Percentiles rank a stretch among this genome's conserved stretches.
These are phyloP conservation scores for Chenopodium quinoa DNA, from an alignment of 148 eudicot genomes.

Conservation along the genomic window DNA sequence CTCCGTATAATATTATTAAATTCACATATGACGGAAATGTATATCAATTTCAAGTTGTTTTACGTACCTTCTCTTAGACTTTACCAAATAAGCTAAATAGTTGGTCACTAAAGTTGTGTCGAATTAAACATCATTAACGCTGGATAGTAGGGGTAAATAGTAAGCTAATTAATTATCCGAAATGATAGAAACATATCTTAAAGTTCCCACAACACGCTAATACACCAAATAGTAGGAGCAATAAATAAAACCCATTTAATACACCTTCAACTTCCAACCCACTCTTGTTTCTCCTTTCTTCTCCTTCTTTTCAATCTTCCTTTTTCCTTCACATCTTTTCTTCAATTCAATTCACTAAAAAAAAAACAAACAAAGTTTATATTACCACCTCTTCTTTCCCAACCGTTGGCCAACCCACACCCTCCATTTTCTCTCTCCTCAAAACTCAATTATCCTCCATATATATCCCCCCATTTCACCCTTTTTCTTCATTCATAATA, in stretches of 20 bases:
- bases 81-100: too few species aligned
- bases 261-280: slow-evolving; percentile 32
- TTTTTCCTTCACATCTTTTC: not conserved
- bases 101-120: too few species aligned
- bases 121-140: too few species aligned
- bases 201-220: not conserved
- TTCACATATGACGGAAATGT: too few species aligned
- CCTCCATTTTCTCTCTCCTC: not conserved
- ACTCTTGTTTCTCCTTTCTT: not conserved
- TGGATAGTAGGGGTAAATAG: too few species aligned
- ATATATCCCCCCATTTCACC: slow-evolving; percentile 5
- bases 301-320: not conserved
- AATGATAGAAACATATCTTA: not conserved
- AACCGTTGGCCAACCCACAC: slow-evolving; percentile 41
- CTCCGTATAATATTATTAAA: too few species aligned
- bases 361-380: not conserved
- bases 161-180: not conserved
- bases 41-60: too few species aligned
- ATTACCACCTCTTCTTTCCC: not conserved
- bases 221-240: slow-evolving; percentile 10
- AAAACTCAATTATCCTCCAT: slow-evolving; percentile 24
- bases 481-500: too few species aligned
- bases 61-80: too few species aligned
- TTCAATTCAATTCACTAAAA: not conserved
- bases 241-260: slow-evolving; percentile 14